Conservation (phyloP, 1,139 yeast genomes). For the Kodamaea fungicola region DNA sequence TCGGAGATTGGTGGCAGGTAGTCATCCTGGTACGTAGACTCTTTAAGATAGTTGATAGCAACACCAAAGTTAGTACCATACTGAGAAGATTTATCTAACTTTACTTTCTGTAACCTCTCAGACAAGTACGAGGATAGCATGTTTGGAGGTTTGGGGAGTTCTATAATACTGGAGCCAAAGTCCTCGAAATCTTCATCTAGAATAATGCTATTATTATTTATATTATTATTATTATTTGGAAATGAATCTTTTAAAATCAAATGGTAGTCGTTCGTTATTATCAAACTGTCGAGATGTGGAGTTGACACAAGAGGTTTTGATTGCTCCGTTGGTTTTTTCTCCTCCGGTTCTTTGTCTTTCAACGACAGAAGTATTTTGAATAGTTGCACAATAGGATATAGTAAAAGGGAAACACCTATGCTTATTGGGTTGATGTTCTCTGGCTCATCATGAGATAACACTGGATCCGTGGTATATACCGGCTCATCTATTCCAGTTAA, state of each 20-base stretch:
- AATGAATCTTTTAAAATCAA: conserved; percentile 5
- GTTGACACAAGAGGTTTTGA: not conserved
- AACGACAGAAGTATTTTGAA: conserved; percentile 2
- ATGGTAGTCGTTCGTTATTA: conserved; percentile 14
- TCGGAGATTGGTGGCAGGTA: conserved; percentile 6
- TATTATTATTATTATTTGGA: not conserved
- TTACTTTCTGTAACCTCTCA: conserved; percentile 4
- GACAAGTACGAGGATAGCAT: conserved; percentile 6
- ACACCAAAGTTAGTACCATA: conserved; percentile 14
- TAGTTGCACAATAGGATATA: conserved; percentile 2
- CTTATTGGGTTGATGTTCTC: not conserved
- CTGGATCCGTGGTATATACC: conserved; percentile 1
- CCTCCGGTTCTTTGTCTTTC: not conserved
- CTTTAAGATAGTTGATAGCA: conserved; percentile 8
- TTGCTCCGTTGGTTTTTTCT: not conserved
- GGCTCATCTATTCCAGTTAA: too few relatives aligned
- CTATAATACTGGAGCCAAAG: conserved; percentile 3
- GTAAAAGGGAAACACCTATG: conserved; percentile 1
- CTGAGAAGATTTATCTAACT: conserved; percentile 3
- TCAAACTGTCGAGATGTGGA: not conserved
- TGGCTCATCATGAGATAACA: not conserved
- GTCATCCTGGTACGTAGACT: conserved; percentile 12
- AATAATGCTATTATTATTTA: conserved; percentile 13
- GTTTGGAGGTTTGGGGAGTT: conserved; percentile 6
- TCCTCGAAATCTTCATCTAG: conserved; percentile 7